Percentiles rank a stretch among this genome's conserved stretches.
These are phyloP conservation scores for Penicillium hordei DNA, from an alignment of 2,329 filamentous ascomycete genomes.

Conservation along the genomic window DNA sequence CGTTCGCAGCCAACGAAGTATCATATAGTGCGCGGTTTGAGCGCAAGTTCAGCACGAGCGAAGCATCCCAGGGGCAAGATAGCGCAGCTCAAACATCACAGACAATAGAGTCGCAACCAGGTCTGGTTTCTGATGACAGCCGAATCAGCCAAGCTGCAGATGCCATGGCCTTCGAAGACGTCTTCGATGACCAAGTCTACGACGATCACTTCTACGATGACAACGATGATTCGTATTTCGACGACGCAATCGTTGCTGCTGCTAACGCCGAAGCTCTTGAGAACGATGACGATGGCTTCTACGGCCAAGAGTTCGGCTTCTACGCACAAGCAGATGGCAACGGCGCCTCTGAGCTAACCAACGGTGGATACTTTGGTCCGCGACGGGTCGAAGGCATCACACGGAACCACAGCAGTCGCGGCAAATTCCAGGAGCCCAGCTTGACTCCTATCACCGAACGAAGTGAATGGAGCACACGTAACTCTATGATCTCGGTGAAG, in stretches of 20 bases:
- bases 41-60: conserved; percentile 55
- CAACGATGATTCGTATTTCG: conserved; percentile 69
- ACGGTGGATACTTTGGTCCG: conserved; percentile 87
- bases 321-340: conserved; percentile 64
- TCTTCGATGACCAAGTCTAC: conserved; percentile 47
- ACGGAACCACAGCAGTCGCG: conserved; percentile 70
- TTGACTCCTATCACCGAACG: conserved; percentile 94
- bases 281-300: conserved; percentile 89
- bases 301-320: conserved; percentile 95
- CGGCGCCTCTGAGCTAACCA: conserved; percentile 60
- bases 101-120: conserved; percentile 44
- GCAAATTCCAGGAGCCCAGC: conserved; percentile 80
- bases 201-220: conserved; percentile 58
- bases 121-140: conserved; percentile 52
- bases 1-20: conserved; percentile 75
- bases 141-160: conserved; percentile 50
- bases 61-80: conserved; percentile 39
- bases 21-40: conserved; percentile 73
- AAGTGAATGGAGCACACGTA: conserved; percentile 93
- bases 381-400: conserved; percentile 62
- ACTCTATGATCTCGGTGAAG: conserved; percentile 76
- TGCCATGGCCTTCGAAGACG: conserved; percentile 40
- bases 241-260: conserved; percentile 89
- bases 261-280: conserved; percentile 92
- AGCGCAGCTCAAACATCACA: conserved; percentile 37